phyloP scores from a whole-genome alignment of 306 rosid species.

The Cicer yamashitae region DNA sequence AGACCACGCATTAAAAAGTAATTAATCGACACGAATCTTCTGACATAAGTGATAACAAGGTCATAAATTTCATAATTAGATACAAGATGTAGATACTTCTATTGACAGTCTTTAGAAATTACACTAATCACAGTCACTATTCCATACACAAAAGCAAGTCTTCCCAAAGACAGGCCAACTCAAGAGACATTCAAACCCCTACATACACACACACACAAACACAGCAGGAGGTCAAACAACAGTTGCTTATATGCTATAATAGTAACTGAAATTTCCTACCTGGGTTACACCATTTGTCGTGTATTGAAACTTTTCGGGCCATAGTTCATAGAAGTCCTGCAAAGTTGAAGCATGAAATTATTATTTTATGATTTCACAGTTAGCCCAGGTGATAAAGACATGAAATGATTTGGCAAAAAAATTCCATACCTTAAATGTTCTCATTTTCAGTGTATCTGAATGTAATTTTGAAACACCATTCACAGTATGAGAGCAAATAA shows the following conservation, averaged over 20 bases:
- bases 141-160: conserved; percentile 25
- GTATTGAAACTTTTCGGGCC: conserved; percentile 80
- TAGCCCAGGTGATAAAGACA: conserved; percentile 34
- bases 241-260: conserved; percentile 16
- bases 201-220: conserved; percentile 20
- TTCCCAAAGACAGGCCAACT: conserved; percentile 14
- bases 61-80: conserved; percentile 31
- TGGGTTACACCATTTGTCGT: conserved; percentile 83
- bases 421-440: conserved; percentile 65
- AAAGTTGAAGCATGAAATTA: conserved; percentile 31
- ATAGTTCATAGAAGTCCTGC: conserved; percentile 79
- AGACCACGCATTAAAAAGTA: conserved; percentile 15
- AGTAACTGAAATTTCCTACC: conserved; percentile 50
- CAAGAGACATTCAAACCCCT: conserved; percentile 23
- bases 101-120: background rate
- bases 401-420: conserved; percentile 29
- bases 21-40: conserved; percentile 17
- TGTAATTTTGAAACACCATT: conserved; percentile 78
- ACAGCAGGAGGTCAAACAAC: conserved; percentile 30
- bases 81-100: conserved; percentile 19
- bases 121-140: conserved; percentile 19
- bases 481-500: conserved; percentile 68
- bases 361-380: conserved; percentile 34
- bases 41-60: conserved; percentile 7
- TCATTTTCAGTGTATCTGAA: conserved; percentile 59